Percentiles rank a stretch among this genome's conserved stretches.
Conservation (phyloP, 2,329 filamentous ascomycete species). For the Aspergillus texensis region DNA sequence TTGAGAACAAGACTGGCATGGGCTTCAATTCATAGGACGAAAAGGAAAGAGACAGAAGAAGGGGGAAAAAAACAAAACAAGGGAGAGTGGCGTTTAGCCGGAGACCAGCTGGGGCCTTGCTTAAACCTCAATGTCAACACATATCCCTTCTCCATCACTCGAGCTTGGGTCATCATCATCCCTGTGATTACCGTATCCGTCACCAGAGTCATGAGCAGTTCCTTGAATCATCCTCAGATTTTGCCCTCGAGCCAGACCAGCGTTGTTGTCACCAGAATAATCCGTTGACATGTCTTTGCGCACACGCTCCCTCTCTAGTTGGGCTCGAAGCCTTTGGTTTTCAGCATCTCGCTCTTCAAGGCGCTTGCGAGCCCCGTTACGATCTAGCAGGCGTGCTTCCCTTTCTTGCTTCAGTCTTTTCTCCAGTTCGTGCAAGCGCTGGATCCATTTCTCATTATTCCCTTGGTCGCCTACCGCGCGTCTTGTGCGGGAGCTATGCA, state of each 20-base stretch:
- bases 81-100: not conserved
- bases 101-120: constrained; percentile 2
- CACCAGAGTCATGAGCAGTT: constrained; percentile 8
- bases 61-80: not conserved
- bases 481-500: constrained; percentile 27
- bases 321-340: constrained; percentile 69
- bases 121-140: constrained; percentile 42
- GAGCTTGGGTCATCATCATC: constrained; percentile 39
- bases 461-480: constrained; percentile 34
- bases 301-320: constrained; percentile 62
- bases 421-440: constrained; percentile 84
- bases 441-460: constrained; percentile 76
- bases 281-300: constrained; percentile 35
- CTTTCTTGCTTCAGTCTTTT: constrained; percentile 85
- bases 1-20: not conserved
- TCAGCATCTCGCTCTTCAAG: constrained; percentile 75
- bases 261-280: constrained; percentile 24
- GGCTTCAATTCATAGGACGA: not conserved
- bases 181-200: constrained; percentile 21
- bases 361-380: constrained; percentile 78
- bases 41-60: constrained; percentile 9
- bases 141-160: constrained; percentile 42
- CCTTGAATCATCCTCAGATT: constrained; percentile 3
- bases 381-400: constrained; percentile 81
- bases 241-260: constrained; percentile 16